These are phyloP conservation scores for Claviceps spartinae DNA, from an alignment of 2,329 filamentous ascomycete genomes.

Conservation along the genomic window DNA sequence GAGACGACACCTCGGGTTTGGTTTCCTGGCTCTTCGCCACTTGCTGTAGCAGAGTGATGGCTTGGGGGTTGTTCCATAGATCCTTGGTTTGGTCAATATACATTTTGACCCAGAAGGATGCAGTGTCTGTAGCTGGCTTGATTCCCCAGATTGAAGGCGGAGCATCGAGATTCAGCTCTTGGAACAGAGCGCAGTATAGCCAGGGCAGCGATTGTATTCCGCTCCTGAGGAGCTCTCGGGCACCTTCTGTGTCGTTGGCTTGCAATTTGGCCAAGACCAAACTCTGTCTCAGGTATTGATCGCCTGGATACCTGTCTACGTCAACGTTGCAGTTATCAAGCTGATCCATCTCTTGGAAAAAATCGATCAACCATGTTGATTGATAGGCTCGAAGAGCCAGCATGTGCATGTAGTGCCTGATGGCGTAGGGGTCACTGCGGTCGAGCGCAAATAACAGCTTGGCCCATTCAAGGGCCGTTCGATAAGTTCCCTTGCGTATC, in stretches of 20 bases:
- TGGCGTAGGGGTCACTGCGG: slow-evolving; percentile 67
- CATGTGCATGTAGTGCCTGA: slow-evolving; percentile 69
- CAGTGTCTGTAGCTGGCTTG: slow-evolving; percentile 47
- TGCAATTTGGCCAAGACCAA: slow-evolving; percentile 64
- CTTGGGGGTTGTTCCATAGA: slow-evolving; percentile 71
- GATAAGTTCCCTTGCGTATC: slow-evolving; percentile 80
- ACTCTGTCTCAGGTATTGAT: slow-evolving; percentile 62
- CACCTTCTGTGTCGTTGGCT: slow-evolving; percentile 49
- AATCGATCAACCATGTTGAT: slow-evolving; percentile 59
- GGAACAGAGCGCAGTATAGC: slow-evolving; percentile 70
- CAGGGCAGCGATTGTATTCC: slow-evolving; percentile 69
- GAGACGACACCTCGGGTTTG: slow-evolving; percentile 25
- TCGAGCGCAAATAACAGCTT: slow-evolving; percentile 70
- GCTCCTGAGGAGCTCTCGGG: slow-evolving; percentile 47
- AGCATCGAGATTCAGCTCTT: slow-evolving; percentile 63
- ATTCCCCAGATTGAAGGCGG: slow-evolving; percentile 77
- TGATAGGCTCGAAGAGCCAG: slow-evolving; percentile 73
- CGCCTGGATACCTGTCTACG: slow-evolving; percentile 24
- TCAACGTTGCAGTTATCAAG: slow-evolving; percentile 10
- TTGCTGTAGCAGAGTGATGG: slow-evolving; percentile 53
- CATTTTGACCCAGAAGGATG: slow-evolving; percentile 55
- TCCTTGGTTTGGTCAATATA: slow-evolving; percentile 68
- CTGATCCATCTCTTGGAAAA: slow-evolving; percentile 36
- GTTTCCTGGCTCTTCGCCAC: slow-evolving; percentile 43
- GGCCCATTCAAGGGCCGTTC: slow-evolving; percentile 87